Evolutionary conservation across 2,329 filamentous ascomycete genomes (phyloP).

Genomic region (Zasmidium cellare): DNA sequence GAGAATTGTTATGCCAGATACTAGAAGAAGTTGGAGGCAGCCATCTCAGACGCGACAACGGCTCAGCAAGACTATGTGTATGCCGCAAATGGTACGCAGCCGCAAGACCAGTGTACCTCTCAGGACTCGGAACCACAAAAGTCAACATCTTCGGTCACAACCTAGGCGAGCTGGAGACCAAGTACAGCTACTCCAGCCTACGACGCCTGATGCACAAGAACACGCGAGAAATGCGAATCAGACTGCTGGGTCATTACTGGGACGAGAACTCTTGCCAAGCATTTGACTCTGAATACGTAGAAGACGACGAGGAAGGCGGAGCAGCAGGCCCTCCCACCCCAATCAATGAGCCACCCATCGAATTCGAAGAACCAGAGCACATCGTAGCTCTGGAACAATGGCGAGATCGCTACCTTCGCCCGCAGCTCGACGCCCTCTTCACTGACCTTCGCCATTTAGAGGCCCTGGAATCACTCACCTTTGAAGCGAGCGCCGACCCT

Average conservation of each 20-base stretch:
- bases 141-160: conserved; percentile 16
- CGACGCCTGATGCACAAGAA: conserved; percentile 21
- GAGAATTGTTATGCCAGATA: conserved; percentile 19
- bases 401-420: conserved; percentile 8
- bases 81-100: conserved; percentile 17
- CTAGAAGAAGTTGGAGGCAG: conserved; percentile 21
- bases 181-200: conserved; percentile 10
- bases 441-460: conserved; percentile 15
- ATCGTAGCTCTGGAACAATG: conserved; percentile 6
- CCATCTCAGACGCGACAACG: conserved; percentile 20
- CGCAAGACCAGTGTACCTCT: conserved; percentile 17
- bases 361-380: neutral
- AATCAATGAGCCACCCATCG: conserved; percentile 1
- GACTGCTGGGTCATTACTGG: conserved; percentile 19
- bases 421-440: conserved; percentile 14
- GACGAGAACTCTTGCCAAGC: conserved; percentile 10
- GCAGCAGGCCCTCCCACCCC: neutral
- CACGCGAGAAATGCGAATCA: conserved; percentile 14
- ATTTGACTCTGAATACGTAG: neutral
- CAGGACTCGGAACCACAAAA: conserved; percentile 14
- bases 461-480: conserved; percentile 11
- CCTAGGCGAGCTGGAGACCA: conserved; percentile 9
- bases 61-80: conserved; percentile 11
- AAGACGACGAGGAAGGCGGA: too few species aligned
- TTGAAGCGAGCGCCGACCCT: conserved; percentile 16